These are phyloP conservation scores for Quercus gilva DNA, from an alignment of 306 rosid genomes.

Conservation along the genomic window DNA sequence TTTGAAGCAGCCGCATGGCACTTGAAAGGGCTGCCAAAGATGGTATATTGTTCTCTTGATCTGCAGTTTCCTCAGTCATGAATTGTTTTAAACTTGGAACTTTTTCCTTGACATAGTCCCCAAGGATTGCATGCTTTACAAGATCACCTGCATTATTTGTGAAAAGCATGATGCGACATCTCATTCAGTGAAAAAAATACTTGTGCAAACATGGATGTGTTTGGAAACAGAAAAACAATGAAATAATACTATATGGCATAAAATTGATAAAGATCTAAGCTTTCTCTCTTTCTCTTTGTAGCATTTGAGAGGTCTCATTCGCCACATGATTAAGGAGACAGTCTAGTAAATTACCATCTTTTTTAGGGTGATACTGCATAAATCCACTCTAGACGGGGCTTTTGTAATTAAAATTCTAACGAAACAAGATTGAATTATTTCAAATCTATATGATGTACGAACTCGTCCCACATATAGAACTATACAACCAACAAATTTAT, in stretches of 20 bases:
- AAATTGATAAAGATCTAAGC: too few relatives aligned
- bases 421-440: not conserved
- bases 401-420: too few relatives aligned
- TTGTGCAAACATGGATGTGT: not conserved
- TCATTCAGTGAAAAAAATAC: conserved; percentile 1
- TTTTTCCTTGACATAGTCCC: conserved; percentile 58
- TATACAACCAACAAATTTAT: not conserved
- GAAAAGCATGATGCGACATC: conserved; percentile 3
- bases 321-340: too few relatives aligned
- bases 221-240: too few relatives aligned
- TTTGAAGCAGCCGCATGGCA: conserved; percentile 66
- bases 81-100: conserved; percentile 77
- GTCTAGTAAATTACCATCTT: too few relatives aligned
- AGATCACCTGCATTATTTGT: conserved; percentile 47
- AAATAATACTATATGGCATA: too few relatives aligned
- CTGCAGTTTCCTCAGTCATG: conserved; percentile 36
- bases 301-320: too few relatives aligned
- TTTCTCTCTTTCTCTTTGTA: too few relatives aligned
- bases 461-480: not conserved
- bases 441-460: not conserved
- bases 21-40: conserved; percentile 80
- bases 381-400: too few relatives aligned
- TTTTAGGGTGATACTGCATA: too few relatives aligned
- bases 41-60: conserved; percentile 54
- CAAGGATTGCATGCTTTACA: conserved; percentile 61